Conservation (phyloP, 352 stramenopile genomes). For the Globisporangium takayamanum region DNA sequence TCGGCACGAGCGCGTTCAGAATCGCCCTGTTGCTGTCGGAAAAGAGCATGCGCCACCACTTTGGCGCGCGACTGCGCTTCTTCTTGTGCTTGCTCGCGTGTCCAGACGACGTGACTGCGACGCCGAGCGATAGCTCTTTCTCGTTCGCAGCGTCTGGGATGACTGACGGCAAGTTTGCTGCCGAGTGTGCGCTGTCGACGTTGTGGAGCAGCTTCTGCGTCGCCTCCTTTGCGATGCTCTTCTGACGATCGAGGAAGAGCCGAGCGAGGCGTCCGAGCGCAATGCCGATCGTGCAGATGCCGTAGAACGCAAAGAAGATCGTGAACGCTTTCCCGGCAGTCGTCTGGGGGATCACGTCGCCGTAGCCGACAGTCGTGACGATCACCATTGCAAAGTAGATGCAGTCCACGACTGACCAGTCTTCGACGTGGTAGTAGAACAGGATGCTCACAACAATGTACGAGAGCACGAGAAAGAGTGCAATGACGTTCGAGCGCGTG, state of each 20-base stretch:
- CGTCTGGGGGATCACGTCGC: constrained; percentile 61
- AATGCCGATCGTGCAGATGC: constrained; percentile 61
- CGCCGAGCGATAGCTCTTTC: constrained; percentile 18
- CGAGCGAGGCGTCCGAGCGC: constrained; percentile 46
- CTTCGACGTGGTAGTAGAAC: constrained; percentile 50
- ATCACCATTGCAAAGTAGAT: constrained; percentile 91
- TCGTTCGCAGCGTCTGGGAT: constrained; percentile 4
- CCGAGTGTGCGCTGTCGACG: constrained; percentile 36
- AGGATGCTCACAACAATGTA: constrained; percentile 51
- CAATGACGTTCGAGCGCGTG: constrained; percentile 24
- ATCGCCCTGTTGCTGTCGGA: constrained; percentile 54
- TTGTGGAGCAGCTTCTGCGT: constrained; percentile 39
- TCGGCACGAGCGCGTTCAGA: constrained; percentile 29
- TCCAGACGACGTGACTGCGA: constrained; percentile 2
- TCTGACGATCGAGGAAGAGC: constrained; percentile 48
- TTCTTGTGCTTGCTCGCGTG: constrained; percentile 3
- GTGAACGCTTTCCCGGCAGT: constrained; percentile 66
- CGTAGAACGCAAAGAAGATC: constrained; percentile 83
- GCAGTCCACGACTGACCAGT: constrained; percentile 67
- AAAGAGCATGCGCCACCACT: constrained; percentile 34
- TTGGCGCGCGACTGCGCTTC: constrained; percentile 11
- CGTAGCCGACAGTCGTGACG: constrained; percentile 89
- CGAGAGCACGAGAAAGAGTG: constrained; percentile 45
- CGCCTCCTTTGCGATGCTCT: constrained; percentile 49
- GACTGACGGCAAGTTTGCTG: constrained; percentile 3